A percentile compares a stretch with the other conserved stretches of the same genome.
Conservation (phyloP, 2,329 filamentous ascomycete species). For the Ilyonectria robusta region DNA sequence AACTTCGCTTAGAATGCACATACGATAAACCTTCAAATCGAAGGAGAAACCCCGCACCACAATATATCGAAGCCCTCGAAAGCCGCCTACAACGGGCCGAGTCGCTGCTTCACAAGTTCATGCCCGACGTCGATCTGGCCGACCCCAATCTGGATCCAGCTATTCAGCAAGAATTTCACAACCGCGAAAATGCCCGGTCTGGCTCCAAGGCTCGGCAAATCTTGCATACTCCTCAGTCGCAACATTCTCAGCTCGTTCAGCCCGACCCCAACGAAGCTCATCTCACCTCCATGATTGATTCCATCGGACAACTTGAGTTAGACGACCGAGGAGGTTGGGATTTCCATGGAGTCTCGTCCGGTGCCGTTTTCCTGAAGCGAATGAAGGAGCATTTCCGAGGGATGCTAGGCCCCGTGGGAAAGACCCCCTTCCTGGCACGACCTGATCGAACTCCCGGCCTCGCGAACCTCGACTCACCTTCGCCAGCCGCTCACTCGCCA, state of each 20-base stretch:
- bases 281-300: conserved; percentile 94
- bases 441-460: conserved; percentile 64
- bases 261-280: conserved; percentile 75
- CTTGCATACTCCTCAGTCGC: conserved; percentile 29
- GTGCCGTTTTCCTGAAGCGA: conserved; percentile 87
- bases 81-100: conserved; percentile 87
- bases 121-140: conserved; percentile 87
- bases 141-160: conserved; percentile 86
- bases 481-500: conserved; percentile 75
- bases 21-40: conserved; percentile 96
- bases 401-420: conserved; percentile 76
- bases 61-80: conserved; percentile 93
- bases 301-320: conserved; percentile 90
- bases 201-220: conserved; percentile 56
- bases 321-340: conserved; percentile 95
- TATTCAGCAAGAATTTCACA: conserved; percentile 78
- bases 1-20: conserved; percentile 79
- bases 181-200: conserved; percentile 66
- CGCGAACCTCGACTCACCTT: conserved; percentile 78
- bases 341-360: conserved; percentile 94
- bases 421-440: conserved; percentile 71
- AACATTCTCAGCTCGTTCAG: conserved; percentile 43
- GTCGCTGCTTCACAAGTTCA: conserved; percentile 81
- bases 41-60: conserved; percentile 89
- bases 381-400: conserved; percentile 91